phyloP scores from a whole-genome alignment of 805 yeast genomes.

The Lachancea quebecensis region DNA sequence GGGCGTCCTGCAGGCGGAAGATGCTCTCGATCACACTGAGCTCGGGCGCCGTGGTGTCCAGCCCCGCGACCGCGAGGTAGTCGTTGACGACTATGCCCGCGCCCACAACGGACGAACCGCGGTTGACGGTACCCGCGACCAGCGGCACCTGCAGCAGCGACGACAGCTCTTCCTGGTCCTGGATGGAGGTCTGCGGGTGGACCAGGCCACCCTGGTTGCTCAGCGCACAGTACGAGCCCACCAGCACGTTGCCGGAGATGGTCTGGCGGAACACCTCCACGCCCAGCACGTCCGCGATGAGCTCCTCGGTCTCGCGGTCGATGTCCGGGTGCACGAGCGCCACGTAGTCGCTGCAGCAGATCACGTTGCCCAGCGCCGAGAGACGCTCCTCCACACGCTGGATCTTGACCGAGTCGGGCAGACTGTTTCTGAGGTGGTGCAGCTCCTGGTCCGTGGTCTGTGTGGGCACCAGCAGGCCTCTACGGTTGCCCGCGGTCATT shows the following conservation, averaged over 20 bases:
- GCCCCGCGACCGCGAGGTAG: slow-evolving; percentile 95
- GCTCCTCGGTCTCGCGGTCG: slow-evolving; percentile 97
- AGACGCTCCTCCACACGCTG: slow-evolving; percentile 97
- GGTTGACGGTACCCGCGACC: slow-evolving; percentile 97
- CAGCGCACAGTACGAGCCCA: slow-evolving; percentile 91
- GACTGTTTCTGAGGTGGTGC: slow-evolving; percentile 91
- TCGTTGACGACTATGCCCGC: slow-evolving; percentile 99
- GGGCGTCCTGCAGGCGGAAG: slow-evolving; percentile 86
- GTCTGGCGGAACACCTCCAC: slow-evolving; percentile 99
- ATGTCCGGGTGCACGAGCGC: slow-evolving; percentile 99
- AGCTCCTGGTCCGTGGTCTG: slow-evolving; percentile 98
- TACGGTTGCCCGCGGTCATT: slow-evolving; percentile 97
- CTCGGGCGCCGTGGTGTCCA: slow-evolving; percentile 98
- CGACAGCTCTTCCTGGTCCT: slow-evolving; percentile 96
- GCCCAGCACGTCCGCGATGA: slow-evolving; percentile 95
- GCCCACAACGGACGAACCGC: slow-evolving; percentile 97
- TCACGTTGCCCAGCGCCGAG: slow-evolving; percentile 94
- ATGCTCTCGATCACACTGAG: slow-evolving; percentile 93
- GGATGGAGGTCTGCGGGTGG: slow-evolving; percentile 94
- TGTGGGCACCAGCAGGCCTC: slow-evolving; percentile 94
- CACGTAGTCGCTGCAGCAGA: slow-evolving; percentile 97
- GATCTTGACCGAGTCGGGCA: slow-evolving; percentile 91
- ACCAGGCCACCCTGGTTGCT: slow-evolving; percentile 98
- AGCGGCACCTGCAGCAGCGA: slow-evolving; percentile 93
- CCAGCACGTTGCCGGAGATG: slow-evolving; percentile 94